Conservation (phyloP, 2,329 filamentous ascomycete species). For the Cercospora brassicicola region DNA sequence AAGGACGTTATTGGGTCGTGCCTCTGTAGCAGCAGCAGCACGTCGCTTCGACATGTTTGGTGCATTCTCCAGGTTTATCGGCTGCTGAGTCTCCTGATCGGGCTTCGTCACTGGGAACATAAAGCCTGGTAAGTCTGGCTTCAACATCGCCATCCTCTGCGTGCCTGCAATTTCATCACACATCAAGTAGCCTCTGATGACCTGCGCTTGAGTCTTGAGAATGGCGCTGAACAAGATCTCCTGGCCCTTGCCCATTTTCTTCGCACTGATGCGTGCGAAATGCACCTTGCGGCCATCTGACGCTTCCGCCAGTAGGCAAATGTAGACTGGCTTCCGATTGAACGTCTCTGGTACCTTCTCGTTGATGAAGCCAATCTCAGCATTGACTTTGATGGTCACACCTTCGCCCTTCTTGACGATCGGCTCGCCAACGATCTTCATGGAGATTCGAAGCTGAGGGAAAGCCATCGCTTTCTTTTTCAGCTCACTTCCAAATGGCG, state of each 20-base stretch:
- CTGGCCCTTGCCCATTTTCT: conserved; percentile 62
- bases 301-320: conserved; percentile 73
- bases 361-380: conserved; percentile 71
- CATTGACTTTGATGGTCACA: conserved; percentile 63
- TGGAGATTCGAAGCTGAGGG: conserved; percentile 62
- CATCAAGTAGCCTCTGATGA: conserved; percentile 68
- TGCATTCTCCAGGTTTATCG: conserved; percentile 17
- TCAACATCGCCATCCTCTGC: conserved; percentile 54
- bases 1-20: conserved; percentile 8
- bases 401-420: conserved; percentile 43
- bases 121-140: conserved; percentile 50
- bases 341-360: conserved; percentile 61
- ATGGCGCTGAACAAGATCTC: conserved; percentile 61
- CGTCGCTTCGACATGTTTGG: conserved; percentile 33
- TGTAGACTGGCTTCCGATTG: conserved; percentile 62
- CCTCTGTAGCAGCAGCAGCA: conserved; percentile 15
- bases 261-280: conserved; percentile 64
- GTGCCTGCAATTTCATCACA: conserved; percentile 79
- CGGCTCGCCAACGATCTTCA: conserved; percentile 53
- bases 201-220: conserved; percentile 56
- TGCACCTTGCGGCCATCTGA: conserved; percentile 68
- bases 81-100: conserved; percentile 13
- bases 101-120: conserved; percentile 44
- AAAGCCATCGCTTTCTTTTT: conserved; percentile 67
- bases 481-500: conserved; percentile 75